Conservation (phyloP, 805 yeast genomes). For the Metschnikowia aberdeeniae region DNA sequence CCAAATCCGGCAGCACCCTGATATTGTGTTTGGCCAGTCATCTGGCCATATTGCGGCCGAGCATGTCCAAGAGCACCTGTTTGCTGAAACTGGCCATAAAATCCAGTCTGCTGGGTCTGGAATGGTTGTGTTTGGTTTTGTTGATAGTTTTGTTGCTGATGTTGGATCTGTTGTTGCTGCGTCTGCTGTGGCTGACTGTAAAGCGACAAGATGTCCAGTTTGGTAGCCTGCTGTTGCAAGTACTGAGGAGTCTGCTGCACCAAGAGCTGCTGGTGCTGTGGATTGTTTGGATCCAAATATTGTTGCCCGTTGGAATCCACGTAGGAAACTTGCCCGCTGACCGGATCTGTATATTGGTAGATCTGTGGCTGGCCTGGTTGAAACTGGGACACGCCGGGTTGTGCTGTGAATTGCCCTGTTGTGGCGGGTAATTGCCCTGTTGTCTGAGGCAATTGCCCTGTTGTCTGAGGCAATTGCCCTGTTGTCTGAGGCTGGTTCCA, state of each 20-base stretch:
- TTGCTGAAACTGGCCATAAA: not conserved
- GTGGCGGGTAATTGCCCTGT: not conserved
- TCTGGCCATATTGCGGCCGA: not conserved
- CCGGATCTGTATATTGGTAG: conserved; percentile 69
- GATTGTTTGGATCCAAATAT: conserved; percentile 19
- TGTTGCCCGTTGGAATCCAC: conserved; percentile 69
- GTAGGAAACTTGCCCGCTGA: conserved; percentile 62
- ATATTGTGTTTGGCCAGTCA: not conserved
- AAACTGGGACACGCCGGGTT: conserved; percentile 7
- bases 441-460: conserved; percentile 1
- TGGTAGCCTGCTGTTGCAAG: conserved; percentile 30
- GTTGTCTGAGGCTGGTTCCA: conserved; percentile 20
- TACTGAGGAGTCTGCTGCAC: conserved; percentile 27
- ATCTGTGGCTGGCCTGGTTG: conserved; percentile 40
- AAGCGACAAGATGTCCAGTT: conserved; percentile 30
- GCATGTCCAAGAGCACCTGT: not conserved
- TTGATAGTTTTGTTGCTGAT: conserved; percentile 15
- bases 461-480: not conserved
- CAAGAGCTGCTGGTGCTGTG: conserved; percentile 33
- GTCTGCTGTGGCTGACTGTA: conserved; percentile 25
- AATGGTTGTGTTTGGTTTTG: conserved; percentile 7
- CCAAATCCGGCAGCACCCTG: conserved; percentile 4
- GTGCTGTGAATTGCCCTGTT: not conserved
- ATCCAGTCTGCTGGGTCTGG: conserved; percentile 13
- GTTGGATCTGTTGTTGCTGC: not conserved